Evolutionary conservation across 345 rosid genomes (phyloP).

Genomic region (Eucalyptus grandis): DNA sequence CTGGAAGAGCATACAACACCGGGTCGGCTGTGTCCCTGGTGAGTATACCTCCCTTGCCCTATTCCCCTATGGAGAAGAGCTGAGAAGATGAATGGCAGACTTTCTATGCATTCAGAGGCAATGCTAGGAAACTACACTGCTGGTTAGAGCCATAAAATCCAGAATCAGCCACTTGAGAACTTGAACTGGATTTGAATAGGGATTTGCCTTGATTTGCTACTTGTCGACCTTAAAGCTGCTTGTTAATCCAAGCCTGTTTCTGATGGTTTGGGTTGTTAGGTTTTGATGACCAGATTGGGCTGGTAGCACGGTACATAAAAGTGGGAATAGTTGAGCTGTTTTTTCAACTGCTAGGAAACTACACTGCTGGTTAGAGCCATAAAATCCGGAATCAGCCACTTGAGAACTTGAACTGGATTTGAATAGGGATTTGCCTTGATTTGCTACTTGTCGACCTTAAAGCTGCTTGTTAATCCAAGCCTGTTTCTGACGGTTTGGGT

Average conservation of each 20-base stretch:
- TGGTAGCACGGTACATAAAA: not conserved
- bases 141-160: not conserved
- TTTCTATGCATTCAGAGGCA: not conserved
- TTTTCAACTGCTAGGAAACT: not conserved
- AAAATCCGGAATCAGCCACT: too few species aligned
- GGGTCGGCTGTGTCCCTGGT: conserved; percentile 77
- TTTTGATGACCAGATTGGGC: not conserved
- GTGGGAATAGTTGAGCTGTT: not conserved
- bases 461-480: too few species aligned
- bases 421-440: too few species aligned
- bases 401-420: too few species aligned
- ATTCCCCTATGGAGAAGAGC: not conserved
- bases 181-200: not conserved
- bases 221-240: not conserved
- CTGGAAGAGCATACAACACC: conserved; percentile 78
- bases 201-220: not conserved
- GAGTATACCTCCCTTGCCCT: conserved; percentile 12
- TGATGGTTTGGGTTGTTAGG: not conserved
- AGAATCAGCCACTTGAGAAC: not conserved
- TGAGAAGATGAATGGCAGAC: not conserved
- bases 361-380: too few species aligned
- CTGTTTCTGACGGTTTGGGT: too few species aligned
- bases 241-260: not conserved
- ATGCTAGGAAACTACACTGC: not conserved
- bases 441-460: too few species aligned